Evolutionary conservation across 1,284 basidiomycete genomes (phyloP), one percentile per base, ranked within the genome.

Genomic region (Flammula alnicola): DNA sequence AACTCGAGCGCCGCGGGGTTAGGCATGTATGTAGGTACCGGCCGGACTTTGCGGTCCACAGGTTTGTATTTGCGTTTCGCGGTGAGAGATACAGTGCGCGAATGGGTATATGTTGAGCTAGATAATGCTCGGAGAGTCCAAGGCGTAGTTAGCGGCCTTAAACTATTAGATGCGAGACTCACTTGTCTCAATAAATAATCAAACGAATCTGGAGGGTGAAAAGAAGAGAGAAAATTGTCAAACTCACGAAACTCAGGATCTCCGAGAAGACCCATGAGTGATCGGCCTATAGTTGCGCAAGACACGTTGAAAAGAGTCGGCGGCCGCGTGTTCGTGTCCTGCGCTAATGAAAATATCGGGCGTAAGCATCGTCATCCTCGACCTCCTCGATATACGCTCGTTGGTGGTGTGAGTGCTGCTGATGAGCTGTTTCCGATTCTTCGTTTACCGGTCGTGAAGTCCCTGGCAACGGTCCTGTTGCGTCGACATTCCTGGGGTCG

Each of bases 1-100:
- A 66, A 69, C 5, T 49, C 32, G 31, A 63, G 61, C 1, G 57
- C 62, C 0, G 44, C 39, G 0, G 61, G 56, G 14, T 68, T 57
- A 12, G 66, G 66, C 59, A 67, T 66, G 11, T 64, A 60, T 2
- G 61, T 66, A 0, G 66, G 62, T 0, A 71, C 67, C 0, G 67
- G 68, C 3, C 61, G 50, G 1, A 68, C 63, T 49, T 69, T 70
- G 0, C 56, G 49, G 23, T 64, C 53, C 0, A 70, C 63, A 0
- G 65, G 64, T 36, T 72, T 71, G 51, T 69, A 72, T 47, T 61
- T 57, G 14, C 45, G 58, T 17, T 44, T 49, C 11, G 47, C 16
- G 5, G 33, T 31, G 2, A 22, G 42, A 27, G 12, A 40, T 4
- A 32, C 29, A 14, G 16, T 19, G 32, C 25, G 45, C 11, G n/a